These are phyloP conservation scores for Geosmithia putterillii DNA, from an alignment of 2,329 filamentous ascomycete genomes.

Conservation along the genomic window DNA sequence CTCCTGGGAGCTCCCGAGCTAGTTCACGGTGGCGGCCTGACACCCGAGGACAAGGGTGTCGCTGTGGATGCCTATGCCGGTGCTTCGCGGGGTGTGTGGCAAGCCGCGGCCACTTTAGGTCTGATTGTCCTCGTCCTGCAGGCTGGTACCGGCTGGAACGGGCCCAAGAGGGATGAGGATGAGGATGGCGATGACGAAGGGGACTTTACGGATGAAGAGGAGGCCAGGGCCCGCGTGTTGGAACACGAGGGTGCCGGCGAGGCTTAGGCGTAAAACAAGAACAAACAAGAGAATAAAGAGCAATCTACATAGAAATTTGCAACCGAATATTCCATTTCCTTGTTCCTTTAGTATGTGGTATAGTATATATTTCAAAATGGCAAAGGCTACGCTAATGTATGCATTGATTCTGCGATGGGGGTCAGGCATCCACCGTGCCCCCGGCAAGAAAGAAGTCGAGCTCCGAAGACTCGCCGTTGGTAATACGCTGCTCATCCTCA, in stretches of 20 bases:
- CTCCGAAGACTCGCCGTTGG: constrained; percentile 56
- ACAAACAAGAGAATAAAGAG: no score
- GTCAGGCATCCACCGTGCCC: neutral
- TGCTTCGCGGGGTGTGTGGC: constrained; percentile 32
- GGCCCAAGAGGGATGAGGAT: constrained; percentile 42
- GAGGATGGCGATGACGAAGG: constrained; percentile 14
- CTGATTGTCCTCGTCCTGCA: constrained; percentile 32
- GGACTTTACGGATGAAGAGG: constrained; percentile 12
- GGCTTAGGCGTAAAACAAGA: no score
- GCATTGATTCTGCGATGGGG: no score
- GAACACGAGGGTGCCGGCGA: constrained; percentile 19
- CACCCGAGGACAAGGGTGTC: constrained; percentile 25
- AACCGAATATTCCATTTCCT: neutral
- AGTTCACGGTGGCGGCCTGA: constrained; percentile 30
- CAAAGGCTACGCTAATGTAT: no score
- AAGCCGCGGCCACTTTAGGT: constrained; percentile 29
- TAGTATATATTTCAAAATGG: neutral
- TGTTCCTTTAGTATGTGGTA: neutral
- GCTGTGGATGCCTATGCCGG: constrained; percentile 34
- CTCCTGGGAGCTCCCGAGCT: constrained; percentile 38
- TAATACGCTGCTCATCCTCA: constrained; percentile 56
- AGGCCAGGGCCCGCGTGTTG: constrained; percentile 10
- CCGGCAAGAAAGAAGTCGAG: constrained; percentile 56
- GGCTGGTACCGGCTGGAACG: constrained; percentile 38
- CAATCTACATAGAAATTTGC: no score